These are phyloP conservation scores for Rosellinia necatrix DNA, from an alignment of 2,329 filamentous ascomycete species.

Conservation along the genomic window DNA sequence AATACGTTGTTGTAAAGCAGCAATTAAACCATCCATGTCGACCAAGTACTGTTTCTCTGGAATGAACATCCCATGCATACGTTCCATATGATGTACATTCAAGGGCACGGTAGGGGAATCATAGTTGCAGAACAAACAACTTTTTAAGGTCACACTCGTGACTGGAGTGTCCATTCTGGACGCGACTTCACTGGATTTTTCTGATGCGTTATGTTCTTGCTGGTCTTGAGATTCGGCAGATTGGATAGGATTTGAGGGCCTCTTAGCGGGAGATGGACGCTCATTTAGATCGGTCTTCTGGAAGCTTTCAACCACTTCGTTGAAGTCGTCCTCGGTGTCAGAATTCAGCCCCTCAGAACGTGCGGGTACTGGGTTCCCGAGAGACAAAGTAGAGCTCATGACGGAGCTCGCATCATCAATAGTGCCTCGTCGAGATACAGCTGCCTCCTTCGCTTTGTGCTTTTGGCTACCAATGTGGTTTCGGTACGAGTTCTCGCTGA, in stretches of 20 bases:
- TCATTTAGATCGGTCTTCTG: constrained; percentile 61
- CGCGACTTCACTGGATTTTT: constrained; percentile 45
- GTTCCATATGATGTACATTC: constrained; percentile 87
- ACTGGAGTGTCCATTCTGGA: constrained; percentile 50
- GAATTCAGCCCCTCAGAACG: constrained; percentile 59
- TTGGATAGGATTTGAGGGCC: constrained; percentile 57
- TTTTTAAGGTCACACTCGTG: constrained; percentile 50
- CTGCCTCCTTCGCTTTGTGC: constrained; percentile 73
- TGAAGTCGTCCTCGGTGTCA: constrained; percentile 75
- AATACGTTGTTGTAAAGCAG: constrained; percentile 79
- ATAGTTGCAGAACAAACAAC: constrained; percentile 92
- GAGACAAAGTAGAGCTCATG: constrained; percentile 87
- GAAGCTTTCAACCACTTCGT: constrained; percentile 76
- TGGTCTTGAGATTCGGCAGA: constrained; percentile 48
- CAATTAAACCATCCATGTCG: constrained; percentile 79
- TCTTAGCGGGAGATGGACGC: constrained; percentile 55
- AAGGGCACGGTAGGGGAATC: constrained; percentile 75
- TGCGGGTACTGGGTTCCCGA: constrained; percentile 74
- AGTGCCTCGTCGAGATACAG: constrained; percentile 47
- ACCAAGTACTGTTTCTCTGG: constrained; percentile 85
- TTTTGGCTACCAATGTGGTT: constrained; percentile 93
- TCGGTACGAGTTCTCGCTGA: constrained; percentile 91
- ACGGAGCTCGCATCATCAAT: constrained; percentile 75
- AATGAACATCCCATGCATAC: constrained; percentile 93
- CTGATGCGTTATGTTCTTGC: constrained; percentile 51